These are phyloP conservation scores for Santalum album DNA, from an alignment of 164 flowering plant genomes.

Conservation along the genomic window DNA sequence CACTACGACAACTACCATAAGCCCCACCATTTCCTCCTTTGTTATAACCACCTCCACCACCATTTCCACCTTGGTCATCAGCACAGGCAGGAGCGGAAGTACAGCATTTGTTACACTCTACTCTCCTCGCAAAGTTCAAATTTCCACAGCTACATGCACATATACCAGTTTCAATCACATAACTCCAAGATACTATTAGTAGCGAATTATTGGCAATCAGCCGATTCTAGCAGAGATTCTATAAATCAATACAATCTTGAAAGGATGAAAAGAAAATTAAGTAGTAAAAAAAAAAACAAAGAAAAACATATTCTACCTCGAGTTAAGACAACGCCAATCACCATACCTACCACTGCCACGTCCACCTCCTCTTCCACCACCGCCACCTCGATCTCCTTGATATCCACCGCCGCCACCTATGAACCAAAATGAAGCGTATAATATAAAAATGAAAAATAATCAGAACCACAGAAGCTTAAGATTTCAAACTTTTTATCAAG, in stretches of 20 bases:
- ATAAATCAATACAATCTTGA: background rate
- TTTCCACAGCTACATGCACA: constrained; percentile 78
- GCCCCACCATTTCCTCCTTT: constrained; percentile 34
- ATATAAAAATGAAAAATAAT: constrained; percentile 2
- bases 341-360: constrained; percentile 76
- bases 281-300: background rate
- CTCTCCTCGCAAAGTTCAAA: constrained; percentile 83
- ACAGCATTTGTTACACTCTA: constrained; percentile 92
- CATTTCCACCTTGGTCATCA: constrained; percentile 29
- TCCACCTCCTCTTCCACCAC: constrained; percentile 23
- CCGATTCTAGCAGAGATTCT: background rate
- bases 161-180: constrained; percentile 14
- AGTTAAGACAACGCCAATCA: constrained; percentile 85
- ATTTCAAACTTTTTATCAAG: too few species aligned
- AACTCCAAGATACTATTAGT: background rate
- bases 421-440: background rate
- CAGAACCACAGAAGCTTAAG: too few species aligned
- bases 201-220: background rate
- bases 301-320: constrained; percentile 50
- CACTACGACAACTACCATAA: constrained; percentile 8
- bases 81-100: constrained; percentile 58
- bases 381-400: constrained; percentile 34
- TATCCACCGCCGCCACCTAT: constrained; percentile 32
- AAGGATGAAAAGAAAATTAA: background rate
- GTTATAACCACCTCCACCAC: constrained; percentile 27